Evolutionary conservation across 2,329 filamentous ascomycete species (phyloP).

Genomic region (Calonectria fujianensis): DNA sequence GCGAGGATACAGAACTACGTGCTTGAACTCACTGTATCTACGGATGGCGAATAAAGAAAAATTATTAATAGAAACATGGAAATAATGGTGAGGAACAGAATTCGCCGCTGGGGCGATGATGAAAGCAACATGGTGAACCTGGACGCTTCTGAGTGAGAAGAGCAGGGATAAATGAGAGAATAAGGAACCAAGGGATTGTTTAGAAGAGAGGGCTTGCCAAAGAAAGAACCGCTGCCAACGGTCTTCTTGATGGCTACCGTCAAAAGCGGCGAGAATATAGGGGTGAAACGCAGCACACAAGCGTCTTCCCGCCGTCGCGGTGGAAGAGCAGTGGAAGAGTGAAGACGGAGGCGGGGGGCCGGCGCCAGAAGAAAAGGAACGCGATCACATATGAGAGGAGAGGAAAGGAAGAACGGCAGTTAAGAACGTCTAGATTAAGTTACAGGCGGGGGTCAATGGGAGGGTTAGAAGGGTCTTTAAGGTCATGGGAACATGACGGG

Average conservation of each 20-base stretch:
- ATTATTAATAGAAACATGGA: conserved; percentile 26
- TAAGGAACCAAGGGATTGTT: background rate
- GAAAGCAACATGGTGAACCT: conserved; percentile 30
- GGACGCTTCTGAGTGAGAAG: background rate
- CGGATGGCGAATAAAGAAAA: conserved; percentile 23
- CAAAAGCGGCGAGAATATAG: background rate
- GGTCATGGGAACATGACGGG: conserved; percentile 11
- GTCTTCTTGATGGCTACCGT: background rate
- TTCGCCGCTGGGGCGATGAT: conserved; percentile 27
- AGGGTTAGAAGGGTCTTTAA: conserved; percentile 2
- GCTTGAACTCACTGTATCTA: conserved; percentile 29
- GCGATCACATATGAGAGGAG: background rate
- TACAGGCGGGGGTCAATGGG: conserved; percentile 9
- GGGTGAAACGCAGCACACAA: background rate
- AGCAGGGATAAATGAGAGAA: background rate
- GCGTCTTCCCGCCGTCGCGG: background rate
- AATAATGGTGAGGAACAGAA: conserved; percentile 30
- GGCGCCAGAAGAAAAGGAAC: background rate
- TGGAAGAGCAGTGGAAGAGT: background rate
- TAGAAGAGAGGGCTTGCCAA: background rate
- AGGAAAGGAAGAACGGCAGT: background rate
- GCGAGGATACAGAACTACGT: too few relatives aligned
- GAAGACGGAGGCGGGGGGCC: background rate
- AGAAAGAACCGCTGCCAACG: background rate
- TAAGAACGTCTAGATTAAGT: background rate